These are phyloP conservation scores for Lactarius hengduanensis DNA, from an alignment of 768 basidiomycete genomes.

Conservation along the genomic window DNA sequence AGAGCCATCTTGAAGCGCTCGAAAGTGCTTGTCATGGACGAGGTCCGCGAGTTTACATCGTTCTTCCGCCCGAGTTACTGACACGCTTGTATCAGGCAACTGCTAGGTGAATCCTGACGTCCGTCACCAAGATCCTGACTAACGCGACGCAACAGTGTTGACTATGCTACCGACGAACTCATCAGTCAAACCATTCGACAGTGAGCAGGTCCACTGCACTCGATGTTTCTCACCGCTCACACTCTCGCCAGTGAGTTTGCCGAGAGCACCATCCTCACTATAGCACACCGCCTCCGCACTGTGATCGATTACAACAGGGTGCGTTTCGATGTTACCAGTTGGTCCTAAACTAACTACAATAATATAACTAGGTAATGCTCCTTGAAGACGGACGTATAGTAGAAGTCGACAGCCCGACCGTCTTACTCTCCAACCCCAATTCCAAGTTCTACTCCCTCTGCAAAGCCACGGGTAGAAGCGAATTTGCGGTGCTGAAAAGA, in stretches of 20 bases:
- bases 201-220: constrained; percentile 39
- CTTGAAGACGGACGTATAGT: constrained; percentile 76
- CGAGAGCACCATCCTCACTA: constrained; percentile 77
- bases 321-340: constrained; percentile 33
- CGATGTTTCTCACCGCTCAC: background rate
- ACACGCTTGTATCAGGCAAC: constrained; percentile 49
- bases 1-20: constrained; percentile 79
- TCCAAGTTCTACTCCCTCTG: constrained; percentile 69
- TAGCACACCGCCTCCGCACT: constrained; percentile 75
- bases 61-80: background rate
- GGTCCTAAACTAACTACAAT: constrained; percentile 16
- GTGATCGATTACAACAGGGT: constrained; percentile 85
- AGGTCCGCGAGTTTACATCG: constrained; percentile 41
- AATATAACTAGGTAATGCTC: constrained; percentile 57
- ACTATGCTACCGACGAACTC: constrained; percentile 86
- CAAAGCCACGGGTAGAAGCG: constrained; percentile 69
- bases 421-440: constrained; percentile 51
- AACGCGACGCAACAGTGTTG: constrained; percentile 47
- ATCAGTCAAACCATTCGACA: constrained; percentile 79
- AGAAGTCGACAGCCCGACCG: constrained; percentile 68
- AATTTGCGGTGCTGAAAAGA: constrained; percentile 66
- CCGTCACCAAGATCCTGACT: background rate
- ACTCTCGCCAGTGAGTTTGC: constrained; percentile 59
- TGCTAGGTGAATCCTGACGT: constrained; percentile 47
- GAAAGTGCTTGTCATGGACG: constrained; percentile 82